A percentile compares a stretch with the other conserved stretches of the same genome.
Evolutionary conservation across 1,284 basidiomycete genomes (phyloP).

Genomic region (Caloboletus firmus): DNA sequence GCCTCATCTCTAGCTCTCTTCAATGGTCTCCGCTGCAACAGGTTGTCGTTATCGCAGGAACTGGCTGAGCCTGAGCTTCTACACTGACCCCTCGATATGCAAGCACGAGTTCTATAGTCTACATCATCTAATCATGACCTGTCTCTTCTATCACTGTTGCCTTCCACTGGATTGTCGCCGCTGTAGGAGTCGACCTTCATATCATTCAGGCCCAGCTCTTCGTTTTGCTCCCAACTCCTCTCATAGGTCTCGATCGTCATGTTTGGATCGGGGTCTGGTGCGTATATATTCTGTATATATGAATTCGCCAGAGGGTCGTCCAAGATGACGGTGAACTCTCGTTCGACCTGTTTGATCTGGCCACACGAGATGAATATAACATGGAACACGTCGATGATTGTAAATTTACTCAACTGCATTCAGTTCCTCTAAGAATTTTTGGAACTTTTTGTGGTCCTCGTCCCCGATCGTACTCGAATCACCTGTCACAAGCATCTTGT

Average conservation of each 20-base stretch:
- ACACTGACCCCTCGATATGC: neutral
- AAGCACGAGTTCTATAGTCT: neutral
- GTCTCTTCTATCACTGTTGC: conserved; percentile 1
- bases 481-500: conserved; percentile 84
- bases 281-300: conserved; percentile 94
- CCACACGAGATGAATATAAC: conserved; percentile 2
- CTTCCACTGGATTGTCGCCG: conserved; percentile 15
- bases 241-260: conserved; percentile 86
- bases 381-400: neutral
- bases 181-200: conserved; percentile 91
- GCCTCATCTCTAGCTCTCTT: too few species aligned
- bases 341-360: conserved; percentile 74
- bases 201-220: conserved; percentile 94
- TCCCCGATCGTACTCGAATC: conserved; percentile 52
- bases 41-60: neutral
- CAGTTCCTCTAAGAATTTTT: conserved; percentile 76
- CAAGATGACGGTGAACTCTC: conserved; percentile 87
- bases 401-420: conserved; percentile 58
- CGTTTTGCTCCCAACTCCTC: conserved; percentile 88
- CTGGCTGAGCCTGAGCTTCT: neutral
- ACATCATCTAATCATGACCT: conserved; percentile 3
- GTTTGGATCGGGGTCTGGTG: conserved; percentile 89
- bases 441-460: conserved; percentile 60
- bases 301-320: conserved; percentile 97
- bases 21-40: neutral